phyloP scores from a whole-genome alignment of 306 rosid genomes.

The Trifolium pratense region DNA sequence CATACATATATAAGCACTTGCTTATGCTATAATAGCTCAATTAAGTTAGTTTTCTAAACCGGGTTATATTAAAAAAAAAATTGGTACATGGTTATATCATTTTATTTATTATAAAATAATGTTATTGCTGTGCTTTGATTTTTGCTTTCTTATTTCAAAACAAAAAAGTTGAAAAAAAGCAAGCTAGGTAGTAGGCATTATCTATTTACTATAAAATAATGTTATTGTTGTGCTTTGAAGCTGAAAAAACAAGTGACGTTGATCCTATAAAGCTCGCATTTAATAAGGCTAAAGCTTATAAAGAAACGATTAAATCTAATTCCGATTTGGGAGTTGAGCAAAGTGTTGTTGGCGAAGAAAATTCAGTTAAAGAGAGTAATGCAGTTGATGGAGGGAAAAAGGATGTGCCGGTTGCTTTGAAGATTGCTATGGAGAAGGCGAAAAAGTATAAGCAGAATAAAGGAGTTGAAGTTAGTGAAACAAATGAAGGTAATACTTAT shows the following conservation, averaged over 20 bases:
- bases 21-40: neutral
- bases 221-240: neutral
- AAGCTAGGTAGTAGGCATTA: too few relatives aligned
- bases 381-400: conserved; percentile 38
- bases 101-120: neutral
- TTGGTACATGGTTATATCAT: too few relatives aligned
- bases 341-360: conserved; percentile 13
- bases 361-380: conserved; percentile 35
- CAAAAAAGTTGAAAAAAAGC: neutral
- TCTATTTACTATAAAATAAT: too few relatives aligned
- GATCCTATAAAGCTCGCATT: conserved; percentile 77
- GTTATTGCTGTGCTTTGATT: neutral
- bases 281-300: conserved; percentile 65
- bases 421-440: conserved; percentile 69
- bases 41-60: neutral
- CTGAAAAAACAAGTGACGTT: conserved; percentile 37
- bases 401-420: conserved; percentile 54
- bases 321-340: neutral
- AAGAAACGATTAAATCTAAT: conserved; percentile 43
- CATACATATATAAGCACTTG: neutral
- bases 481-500: neutral
- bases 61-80: too few relatives aligned
- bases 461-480: too few relatives aligned
- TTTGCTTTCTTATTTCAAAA: neutral
- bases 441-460: conserved; percentile 51